A percentile compares a stretch with the other conserved stretches of the same genome.
phyloP scores from a whole-genome alignment of 2,329 filamentous ascomycete genomes.

The Aspergillus versicolor region DNA sequence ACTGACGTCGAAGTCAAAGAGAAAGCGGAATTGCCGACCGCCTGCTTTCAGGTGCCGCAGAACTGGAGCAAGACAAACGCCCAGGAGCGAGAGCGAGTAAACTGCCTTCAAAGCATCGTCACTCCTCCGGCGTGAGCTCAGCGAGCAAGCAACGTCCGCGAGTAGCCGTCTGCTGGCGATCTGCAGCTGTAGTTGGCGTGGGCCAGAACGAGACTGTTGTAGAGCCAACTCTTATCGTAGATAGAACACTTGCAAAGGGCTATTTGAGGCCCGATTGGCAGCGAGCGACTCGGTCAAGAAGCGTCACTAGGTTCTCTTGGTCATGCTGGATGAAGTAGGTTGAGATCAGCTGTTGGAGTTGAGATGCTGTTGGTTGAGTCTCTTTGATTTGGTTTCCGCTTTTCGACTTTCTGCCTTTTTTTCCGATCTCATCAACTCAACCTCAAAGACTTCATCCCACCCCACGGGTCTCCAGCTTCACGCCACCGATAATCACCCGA shows the following conservation, averaged over 20 bases:
- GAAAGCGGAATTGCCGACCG: slow-evolving; percentile 12
- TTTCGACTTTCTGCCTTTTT: slow-evolving; percentile 13
- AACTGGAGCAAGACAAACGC: neutral
- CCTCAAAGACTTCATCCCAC: neutral
- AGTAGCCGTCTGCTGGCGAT: slow-evolving; percentile 4
- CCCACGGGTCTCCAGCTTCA: neutral
- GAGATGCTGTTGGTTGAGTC: neutral
- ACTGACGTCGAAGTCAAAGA: slow-evolving; percentile 5
- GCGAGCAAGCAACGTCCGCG: slow-evolving; percentile 1
- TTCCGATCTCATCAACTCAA: neutral
- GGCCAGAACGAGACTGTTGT: neutral
- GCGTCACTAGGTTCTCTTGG: neutral
- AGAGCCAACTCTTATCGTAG: neutral
- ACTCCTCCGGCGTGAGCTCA: neutral
- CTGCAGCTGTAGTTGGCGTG: neutral
- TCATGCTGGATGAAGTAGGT: neutral
- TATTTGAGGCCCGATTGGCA: neutral
- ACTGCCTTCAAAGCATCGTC: neutral
- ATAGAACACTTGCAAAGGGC: neutral
- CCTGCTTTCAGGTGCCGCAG: slow-evolving; percentile 10
- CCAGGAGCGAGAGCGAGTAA: neutral
- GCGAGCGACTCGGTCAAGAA: neutral
- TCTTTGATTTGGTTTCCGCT: slow-evolving; percentile 8
- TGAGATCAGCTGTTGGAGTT: neutral
- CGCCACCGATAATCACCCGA: neutral